phyloP scores from a whole-genome alignment of 1,139 yeast species.

The Candida tetrigidarum region DNA sequence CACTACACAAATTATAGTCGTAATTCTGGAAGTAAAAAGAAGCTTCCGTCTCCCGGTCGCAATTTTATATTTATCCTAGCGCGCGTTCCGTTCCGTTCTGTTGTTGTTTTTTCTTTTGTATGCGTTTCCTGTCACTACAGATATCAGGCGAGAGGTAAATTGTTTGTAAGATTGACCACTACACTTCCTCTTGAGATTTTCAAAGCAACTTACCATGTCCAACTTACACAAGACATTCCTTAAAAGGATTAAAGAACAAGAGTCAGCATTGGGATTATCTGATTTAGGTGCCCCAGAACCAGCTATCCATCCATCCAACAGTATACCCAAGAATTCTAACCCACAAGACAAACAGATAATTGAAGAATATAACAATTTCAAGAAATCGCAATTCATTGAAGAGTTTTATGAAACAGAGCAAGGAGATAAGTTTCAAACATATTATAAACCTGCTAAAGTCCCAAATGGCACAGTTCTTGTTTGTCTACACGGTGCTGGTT shows the following conservation, averaged over 20 bases:
- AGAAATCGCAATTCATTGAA: constrained; percentile 23
- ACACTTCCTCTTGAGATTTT: too few relatives aligned
- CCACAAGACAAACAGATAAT: constrained; percentile 11
- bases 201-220: too few relatives aligned
- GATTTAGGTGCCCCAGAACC: constrained; percentile 18
- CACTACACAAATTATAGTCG: too few relatives aligned
- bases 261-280: constrained; percentile 38
- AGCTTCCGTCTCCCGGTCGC: too few relatives aligned
- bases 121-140: too few relatives aligned
- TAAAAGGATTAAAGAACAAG: constrained; percentile 42
- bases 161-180: too few relatives aligned
- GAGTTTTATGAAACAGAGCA: constrained; percentile 11
- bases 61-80: too few relatives aligned
- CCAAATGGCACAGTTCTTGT: constrained; percentile 59
- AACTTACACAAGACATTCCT: constrained; percentile 46
- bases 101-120: too few relatives aligned
- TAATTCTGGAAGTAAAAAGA: too few relatives aligned
- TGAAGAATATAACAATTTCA: constrained; percentile 17
- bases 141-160: background rate
- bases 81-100: too few relatives aligned
- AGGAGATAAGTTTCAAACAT: constrained; percentile 51
- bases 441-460: constrained; percentile 58
- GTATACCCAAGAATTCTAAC: background rate
- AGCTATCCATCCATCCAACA: constrained; percentile 5
- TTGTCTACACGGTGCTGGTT: constrained; percentile 96